These are phyloP conservation scores for Termitomyces sp. DNA, from an alignment of 768 basidiomycete genomes.

Conservation along the genomic window DNA sequence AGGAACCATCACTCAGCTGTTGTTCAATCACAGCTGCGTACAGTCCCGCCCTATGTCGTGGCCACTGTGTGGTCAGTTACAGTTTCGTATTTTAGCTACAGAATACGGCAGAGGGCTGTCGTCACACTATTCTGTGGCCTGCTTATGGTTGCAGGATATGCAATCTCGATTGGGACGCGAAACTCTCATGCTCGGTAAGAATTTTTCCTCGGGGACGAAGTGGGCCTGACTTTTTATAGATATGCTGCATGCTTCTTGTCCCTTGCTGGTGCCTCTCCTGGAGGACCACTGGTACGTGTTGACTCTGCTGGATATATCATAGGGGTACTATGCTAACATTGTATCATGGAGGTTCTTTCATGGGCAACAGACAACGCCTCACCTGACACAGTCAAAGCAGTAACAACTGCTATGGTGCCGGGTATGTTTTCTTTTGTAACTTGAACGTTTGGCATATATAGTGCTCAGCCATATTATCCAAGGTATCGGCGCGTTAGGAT, in stretches of 20 bases:
- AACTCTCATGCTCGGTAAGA: constrained; percentile 33
- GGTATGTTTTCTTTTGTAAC: constrained; percentile 20
- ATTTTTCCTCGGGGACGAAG: not conserved
- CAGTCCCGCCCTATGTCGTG: constrained; percentile 46
- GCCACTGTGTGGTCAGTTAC: constrained; percentile 37
- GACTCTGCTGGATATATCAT: not conserved
- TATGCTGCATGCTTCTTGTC: constrained; percentile 47
- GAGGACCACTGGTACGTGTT: constrained; percentile 27
- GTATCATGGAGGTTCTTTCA: constrained; percentile 27
- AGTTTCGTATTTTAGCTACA: constrained; percentile 31
- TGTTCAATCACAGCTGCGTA: constrained; percentile 43
- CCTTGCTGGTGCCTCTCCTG: constrained; percentile 34
- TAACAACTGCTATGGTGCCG: constrained; percentile 41
- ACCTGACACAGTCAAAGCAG: constrained; percentile 45
- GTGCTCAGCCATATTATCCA: not conserved
- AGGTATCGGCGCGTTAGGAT: constrained; percentile 41
- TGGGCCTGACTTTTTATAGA: constrained; percentile 19
- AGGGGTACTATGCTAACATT: not conserved
- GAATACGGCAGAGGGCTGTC: constrained; percentile 30
- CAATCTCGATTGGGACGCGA: constrained; percentile 37
- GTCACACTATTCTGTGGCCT: constrained; percentile 31
- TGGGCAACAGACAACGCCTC: constrained; percentile 50
- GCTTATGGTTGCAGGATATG: constrained; percentile 40
- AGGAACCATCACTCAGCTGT: constrained; percentile 28
- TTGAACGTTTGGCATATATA: not conserved